Base-by-base conservation (phyloP, 2,329 filamentous ascomycete genomes). In the Zymoseptoria pseudotritici region DNA sequence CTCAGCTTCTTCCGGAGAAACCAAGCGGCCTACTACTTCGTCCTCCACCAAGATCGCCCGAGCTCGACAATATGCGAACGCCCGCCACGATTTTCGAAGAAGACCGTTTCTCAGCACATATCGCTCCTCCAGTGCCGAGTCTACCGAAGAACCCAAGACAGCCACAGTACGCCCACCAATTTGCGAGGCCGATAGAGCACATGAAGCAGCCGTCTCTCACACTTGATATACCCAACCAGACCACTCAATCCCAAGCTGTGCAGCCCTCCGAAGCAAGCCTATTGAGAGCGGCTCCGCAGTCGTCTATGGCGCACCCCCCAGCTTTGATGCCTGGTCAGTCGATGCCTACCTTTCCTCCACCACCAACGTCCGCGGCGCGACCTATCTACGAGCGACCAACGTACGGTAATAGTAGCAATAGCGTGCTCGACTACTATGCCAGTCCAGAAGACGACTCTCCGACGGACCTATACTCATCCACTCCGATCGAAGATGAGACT, bases 1-100 rank as follows among this genome's bases (percentile, higher is more conserved):
- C 72, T 3, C 69, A 69, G 56, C 59, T 73, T 3, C 61, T 74
- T n/a, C 72, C 71, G 2, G 70, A 71, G 6, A 71, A 66, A 57
- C 71, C 70, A 13, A 59, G 60, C 1, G 54, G 60, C 20, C 61
- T 57, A 19, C 62, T 61, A 21, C 63, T 58, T 6, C 63, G 58
- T 31, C 61, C 60, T 19, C 59, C 60, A 19, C 46, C 20, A 13
- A 64, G 58, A 51, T 65, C 67, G 46, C 56, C 65, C 4, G 58
- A 65, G 55, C 63, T 60, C 9, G 59, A 62, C 13, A 65, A 55
- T 17, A 50, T 64, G 9, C 60, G 62, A n/a, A 70, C 68, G 8
- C 65, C 65, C 50, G 67, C 65, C 13, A 73, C 72, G 13, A 59
- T 72, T 2, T 72, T 74, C 51, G 72, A 73, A 50, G 72, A 74